Evolutionary conservation across 2,329 filamentous ascomycete genomes (phyloP), one percentile per base, ranked within the genome.

Genomic region (Venturia effusa): DNA sequence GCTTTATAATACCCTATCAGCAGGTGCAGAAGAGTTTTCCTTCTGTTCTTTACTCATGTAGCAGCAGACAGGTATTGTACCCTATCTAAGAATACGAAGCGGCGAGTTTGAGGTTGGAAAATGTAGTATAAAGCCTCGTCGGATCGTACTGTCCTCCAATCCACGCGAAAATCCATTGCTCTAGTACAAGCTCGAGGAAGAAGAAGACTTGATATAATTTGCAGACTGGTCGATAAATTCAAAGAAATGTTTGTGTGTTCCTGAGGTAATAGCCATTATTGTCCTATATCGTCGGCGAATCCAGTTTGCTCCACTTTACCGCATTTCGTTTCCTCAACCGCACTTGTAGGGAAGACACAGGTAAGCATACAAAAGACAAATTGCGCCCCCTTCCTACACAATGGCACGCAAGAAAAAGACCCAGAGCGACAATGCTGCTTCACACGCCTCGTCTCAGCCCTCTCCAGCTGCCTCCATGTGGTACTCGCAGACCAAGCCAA

Each of bases 381-480:
- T 57, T 57, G 51, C 61, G 15, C 61, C 48, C 30, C n/a, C 57
- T 19, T 4, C 30, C 62, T 2, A 11, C 8, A 45, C 6, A 61
- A 65, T 65, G 64, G 61, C 64, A 17, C 63, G 48, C 41, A 65
- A 65, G 64, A 65, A 65, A 32, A 65, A 64, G 55, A 24, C 27
- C 11, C 64, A 60, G 17, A 48, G 51, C 30, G 61, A 27, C 24
- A 61, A 64, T 55, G 59, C 55, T 32, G 41, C 39, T 39, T 40
- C 61, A 19, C 61, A 27, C 43, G 24, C 37, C 43, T 34, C 61
- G 30, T 24, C 30, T 34, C 61, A 45, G 19, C 32, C 40, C 11
- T 17, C 54, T 2, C 24, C 64, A 10, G 24, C 45, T 15, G 51
- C 45, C 15, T 41, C 59, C 1, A 40, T 60, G 40, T 60, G 59